These are phyloP conservation scores for Ramularia collo-cygni DNA, from an alignment of 2,329 filamentous ascomycete species.

Conservation along the genomic window DNA sequence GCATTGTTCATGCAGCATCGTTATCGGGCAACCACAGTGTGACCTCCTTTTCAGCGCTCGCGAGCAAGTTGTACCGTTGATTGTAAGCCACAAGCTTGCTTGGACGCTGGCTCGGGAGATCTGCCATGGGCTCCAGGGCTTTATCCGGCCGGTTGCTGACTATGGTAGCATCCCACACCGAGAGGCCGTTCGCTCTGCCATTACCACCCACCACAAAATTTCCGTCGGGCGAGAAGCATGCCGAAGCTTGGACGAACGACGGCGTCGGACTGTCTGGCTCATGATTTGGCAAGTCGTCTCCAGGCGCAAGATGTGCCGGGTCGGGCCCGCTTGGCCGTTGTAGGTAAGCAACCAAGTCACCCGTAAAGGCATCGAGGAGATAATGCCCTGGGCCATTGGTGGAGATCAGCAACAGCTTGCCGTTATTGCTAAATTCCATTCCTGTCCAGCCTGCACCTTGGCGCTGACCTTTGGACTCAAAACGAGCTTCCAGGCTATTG, in stretches of 20 bases:
- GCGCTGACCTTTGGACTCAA: conserved; percentile 45
- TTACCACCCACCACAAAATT: conserved; percentile 81
- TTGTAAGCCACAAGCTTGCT: conserved; percentile 78
- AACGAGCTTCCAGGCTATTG: conserved; percentile 53
- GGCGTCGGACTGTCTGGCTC: conserved; percentile 44
- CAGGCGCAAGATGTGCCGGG: conserved; percentile 31
- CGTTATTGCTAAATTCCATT: conserved; percentile 93
- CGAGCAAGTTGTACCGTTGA: conserved; percentile 84
- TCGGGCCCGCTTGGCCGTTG: conserved; percentile 23
- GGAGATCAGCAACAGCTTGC: conserved; percentile 75
- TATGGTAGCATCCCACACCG: conserved; percentile 71
- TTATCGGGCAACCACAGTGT: conserved; percentile 43
- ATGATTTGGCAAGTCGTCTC: conserved; percentile 24
- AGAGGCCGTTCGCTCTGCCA: conserved; percentile 56
- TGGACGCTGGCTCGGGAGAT: conserved; percentile 57
- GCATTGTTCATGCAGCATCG: conserved; percentile 21
- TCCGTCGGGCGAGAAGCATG: conserved; percentile 84
- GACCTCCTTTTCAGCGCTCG: conserved; percentile 77
- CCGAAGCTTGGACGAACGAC: conserved; percentile 57
- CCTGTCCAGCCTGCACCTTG: conserved; percentile 66
- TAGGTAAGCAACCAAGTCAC: conserved; percentile 48
- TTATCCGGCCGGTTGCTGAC: conserved; percentile 53
- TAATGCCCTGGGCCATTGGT: conserved; percentile 83
- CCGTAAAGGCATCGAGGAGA: conserved; percentile 87
- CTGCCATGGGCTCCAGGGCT: conserved; percentile 56